These are phyloP conservation scores for Ulmus americana DNA, from an alignment of 331 rosid species.

Conservation along the genomic window DNA sequence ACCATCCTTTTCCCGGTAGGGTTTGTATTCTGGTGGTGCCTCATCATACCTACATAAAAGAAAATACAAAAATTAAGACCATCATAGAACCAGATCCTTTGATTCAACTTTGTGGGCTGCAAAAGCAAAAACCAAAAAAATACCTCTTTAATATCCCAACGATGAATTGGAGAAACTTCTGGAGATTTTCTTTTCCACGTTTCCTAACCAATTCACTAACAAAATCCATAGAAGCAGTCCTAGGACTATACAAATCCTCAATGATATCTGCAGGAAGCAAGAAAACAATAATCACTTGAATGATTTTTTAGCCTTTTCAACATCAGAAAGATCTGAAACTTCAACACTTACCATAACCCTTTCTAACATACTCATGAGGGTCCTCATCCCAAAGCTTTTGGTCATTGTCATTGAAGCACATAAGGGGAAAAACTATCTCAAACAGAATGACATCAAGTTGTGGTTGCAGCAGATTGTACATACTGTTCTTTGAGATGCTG, in stretches of 20 bases:
- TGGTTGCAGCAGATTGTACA: slow-evolving; percentile 79
- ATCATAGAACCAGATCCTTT: slow-evolving; percentile 2
- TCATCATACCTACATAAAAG: slow-evolving; percentile 65
- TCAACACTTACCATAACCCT: slow-evolving; percentile 80
- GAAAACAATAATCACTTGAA: slow-evolving; percentile 14
- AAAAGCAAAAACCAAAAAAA: slow-evolving; percentile 1
- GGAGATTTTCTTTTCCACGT: slow-evolving; percentile 91
- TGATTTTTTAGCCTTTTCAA: not conserved
- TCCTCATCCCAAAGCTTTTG: slow-evolving; percentile 97
- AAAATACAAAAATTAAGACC: slow-evolving; percentile 7
- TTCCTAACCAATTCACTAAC: slow-evolving; percentile 87
- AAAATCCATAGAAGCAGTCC: slow-evolving; percentile 94
- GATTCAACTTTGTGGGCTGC: not conserved
- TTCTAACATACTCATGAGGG: slow-evolving; percentile 93
- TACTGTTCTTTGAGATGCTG: slow-evolving; percentile 83
- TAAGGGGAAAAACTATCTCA: slow-evolving; percentile 86
- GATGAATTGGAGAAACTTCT: slow-evolving; percentile 66
- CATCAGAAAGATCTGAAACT: not conserved
- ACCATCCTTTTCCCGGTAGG: slow-evolving; percentile 88
- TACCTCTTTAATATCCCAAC: slow-evolving; percentile 79
- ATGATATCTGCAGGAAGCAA: slow-evolving; percentile 60
- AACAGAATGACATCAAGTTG: slow-evolving; percentile 76
- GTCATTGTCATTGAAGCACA: slow-evolving; percentile 87
- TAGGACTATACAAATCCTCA: slow-evolving; percentile 91
- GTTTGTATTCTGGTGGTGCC: slow-evolving; percentile 64